Percentiles rank a stretch among this genome's conserved stretches.
These are phyloP conservation scores for Chalciporus pseudorubinellus DNA, from an alignment of 768 basidiomycete genomes.

Conservation along the genomic window DNA sequence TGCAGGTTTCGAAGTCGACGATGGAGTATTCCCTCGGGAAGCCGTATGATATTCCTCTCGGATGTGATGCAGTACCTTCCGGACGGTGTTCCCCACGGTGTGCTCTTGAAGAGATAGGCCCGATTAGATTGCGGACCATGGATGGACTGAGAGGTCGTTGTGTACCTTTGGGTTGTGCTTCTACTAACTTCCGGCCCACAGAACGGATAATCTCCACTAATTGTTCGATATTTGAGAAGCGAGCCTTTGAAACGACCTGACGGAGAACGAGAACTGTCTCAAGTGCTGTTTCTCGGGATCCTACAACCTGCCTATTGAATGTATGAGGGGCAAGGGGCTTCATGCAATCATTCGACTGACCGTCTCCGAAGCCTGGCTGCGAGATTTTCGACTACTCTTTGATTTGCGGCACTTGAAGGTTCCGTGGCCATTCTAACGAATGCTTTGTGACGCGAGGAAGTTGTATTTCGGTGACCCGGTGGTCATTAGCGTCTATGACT, in stretches of 20 bases:
- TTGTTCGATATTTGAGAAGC: slow-evolving; percentile 84
- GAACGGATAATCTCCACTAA: slow-evolving; percentile 74
- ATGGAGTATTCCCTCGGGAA: slow-evolving; percentile 43
- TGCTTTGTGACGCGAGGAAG: no score
- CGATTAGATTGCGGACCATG: slow-evolving; percentile 5
- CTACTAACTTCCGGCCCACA: slow-evolving; percentile 77
- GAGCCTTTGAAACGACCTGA: slow-evolving; percentile 84
- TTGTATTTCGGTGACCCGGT: not conserved
- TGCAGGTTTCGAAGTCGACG: slow-evolving; percentile 37
- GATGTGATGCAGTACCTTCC: slow-evolving; percentile 90
- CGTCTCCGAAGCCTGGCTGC: slow-evolving; percentile 69
- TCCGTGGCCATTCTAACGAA: slow-evolving; percentile 43
- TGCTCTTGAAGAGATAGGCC: slow-evolving; percentile 58
- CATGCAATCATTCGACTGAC: slow-evolving; percentile 43
- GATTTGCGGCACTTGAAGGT: slow-evolving; percentile 37
- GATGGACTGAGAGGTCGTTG: slow-evolving; percentile 8
- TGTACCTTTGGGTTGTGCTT: slow-evolving; percentile 93
- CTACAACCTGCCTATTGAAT: slow-evolving; percentile 76
- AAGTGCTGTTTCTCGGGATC: slow-evolving; percentile 83
- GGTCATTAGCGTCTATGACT: not conserved
- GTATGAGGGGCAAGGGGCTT: slow-evolving; percentile 4
- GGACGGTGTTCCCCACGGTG: slow-evolving; percentile 91
- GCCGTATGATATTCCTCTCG: slow-evolving; percentile 93
- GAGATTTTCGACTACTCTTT: slow-evolving; percentile 64
- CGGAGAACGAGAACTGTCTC: slow-evolving; percentile 88